A percentile compares a stretch with the other conserved stretches of the same genome.
Conservation (phyloP, 2,329 filamentous ascomycete genomes). For the Fusarium sp. region DNA sequence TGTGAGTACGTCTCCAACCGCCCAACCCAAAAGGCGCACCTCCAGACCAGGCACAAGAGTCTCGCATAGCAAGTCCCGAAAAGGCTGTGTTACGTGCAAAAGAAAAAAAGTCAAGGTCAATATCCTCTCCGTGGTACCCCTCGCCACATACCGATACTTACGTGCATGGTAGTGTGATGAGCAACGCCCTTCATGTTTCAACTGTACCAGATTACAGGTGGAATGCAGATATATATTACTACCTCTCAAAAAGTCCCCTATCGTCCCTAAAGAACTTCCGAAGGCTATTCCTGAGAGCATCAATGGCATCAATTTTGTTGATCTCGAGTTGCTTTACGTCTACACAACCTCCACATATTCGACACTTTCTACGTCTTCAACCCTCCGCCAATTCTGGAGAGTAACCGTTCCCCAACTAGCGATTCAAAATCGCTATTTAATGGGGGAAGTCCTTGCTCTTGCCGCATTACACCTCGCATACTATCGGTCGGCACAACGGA, state of each 20-base stretch:
- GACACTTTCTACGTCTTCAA: background rate
- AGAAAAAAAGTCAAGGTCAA: conserved; percentile 8
- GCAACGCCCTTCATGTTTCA: conserved; percentile 10
- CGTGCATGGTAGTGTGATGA: background rate
- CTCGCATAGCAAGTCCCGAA: background rate
- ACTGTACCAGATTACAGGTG: conserved; percentile 3
- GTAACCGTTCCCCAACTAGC: background rate
- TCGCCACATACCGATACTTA: background rate
- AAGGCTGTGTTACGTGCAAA: conserved; percentile 1
- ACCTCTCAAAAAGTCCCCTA: background rate
- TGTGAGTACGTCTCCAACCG: background rate
- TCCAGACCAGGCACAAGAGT: background rate
- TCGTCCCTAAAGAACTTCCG: background rate
- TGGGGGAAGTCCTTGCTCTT: conserved; percentile 3
- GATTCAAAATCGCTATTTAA: background rate
- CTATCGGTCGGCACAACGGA: background rate
- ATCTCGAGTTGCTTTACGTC: conserved; percentile 5
- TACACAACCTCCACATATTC: background rate
- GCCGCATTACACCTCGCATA: conserved; percentile 6
- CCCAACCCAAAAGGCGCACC: background rate
- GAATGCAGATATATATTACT: background rate
- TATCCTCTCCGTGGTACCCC: background rate
- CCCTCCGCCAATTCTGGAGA: background rate
- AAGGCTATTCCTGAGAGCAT: background rate
- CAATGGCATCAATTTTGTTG: background rate